phyloP scores from a whole-genome alignment of 345 rosid genomes.

The Linum trigynum region DNA sequence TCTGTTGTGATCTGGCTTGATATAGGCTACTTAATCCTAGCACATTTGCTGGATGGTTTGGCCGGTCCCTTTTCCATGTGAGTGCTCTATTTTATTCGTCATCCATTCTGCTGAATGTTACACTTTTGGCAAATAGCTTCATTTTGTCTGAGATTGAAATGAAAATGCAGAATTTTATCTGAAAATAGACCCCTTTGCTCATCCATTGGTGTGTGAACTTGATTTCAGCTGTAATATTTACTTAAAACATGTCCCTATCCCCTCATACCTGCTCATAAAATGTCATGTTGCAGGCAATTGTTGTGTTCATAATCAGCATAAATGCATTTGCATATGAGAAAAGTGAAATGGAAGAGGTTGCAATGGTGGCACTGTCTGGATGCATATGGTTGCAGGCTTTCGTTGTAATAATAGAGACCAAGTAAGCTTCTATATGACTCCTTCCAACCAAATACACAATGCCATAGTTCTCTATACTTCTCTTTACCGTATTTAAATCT shows the following conservation, averaged over 20 bases:
- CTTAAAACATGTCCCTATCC: too few relatives aligned
- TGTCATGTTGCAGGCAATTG: slow-evolving; percentile 62
- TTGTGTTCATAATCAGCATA: slow-evolving; percentile 76
- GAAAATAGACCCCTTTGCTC: too few relatives aligned
- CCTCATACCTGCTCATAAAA: not conserved
- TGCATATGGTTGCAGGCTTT: slow-evolving; percentile 98
- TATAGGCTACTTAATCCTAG: slow-evolving; percentile 96
- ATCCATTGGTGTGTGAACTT: too few relatives aligned
- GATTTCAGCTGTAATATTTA: too few relatives aligned
- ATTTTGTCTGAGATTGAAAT: not conserved
- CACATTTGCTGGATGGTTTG: slow-evolving; percentile 99
- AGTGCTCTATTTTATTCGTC: slow-evolving; percentile 22
- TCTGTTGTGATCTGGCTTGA: slow-evolving; percentile 14
- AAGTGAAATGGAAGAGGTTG: slow-evolving; percentile 94
- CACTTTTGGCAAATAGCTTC: not conserved
- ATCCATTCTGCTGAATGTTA: not conserved
- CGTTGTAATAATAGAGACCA: slow-evolving; percentile 86
- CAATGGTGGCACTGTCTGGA: slow-evolving; percentile 95
- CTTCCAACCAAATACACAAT: not conserved
- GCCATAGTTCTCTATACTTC: too few relatives aligned
- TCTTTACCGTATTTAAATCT: too few relatives aligned
- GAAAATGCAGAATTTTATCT: too few relatives aligned
- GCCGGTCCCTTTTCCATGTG: slow-evolving; percentile 90
- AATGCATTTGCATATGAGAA: slow-evolving; percentile 78
- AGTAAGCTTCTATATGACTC: slow-evolving; percentile 35